Evolutionary conservation across 106 monocot species (phyloP).

Genomic region (Triglochin maritima): DNA sequence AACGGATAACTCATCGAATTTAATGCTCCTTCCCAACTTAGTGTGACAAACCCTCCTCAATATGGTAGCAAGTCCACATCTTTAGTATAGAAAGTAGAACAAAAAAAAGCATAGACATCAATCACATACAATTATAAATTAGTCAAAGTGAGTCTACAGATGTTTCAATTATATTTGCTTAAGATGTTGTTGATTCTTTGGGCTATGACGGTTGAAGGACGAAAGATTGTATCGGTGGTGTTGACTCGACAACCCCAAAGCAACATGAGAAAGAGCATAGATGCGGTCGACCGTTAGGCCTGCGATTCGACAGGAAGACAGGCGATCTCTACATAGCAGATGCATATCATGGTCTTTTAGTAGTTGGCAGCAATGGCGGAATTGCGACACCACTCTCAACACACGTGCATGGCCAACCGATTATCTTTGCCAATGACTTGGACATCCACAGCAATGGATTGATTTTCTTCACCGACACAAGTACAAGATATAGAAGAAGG

Average conservation of each 20-base stretch:
- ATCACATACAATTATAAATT: background rate
- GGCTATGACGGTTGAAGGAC: constrained; percentile 25
- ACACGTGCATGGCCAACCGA: constrained; percentile 43
- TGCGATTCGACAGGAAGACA: constrained; percentile 44
- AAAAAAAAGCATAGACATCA: background rate
- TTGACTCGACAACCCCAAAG: constrained; percentile 36
- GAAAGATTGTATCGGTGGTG: constrained; percentile 42
- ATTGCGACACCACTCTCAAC: constrained; percentile 45
- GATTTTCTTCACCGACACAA: constrained; percentile 85
- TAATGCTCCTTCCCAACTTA: no score
- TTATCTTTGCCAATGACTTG: constrained; percentile 79
- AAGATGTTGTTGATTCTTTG: background rate
- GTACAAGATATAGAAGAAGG: constrained; percentile 68
- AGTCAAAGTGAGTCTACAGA: background rate
- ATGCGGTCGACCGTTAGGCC: constrained; percentile 88
- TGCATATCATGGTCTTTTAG: constrained; percentile 68
- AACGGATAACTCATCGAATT: no score
- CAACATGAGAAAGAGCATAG: constrained; percentile 13
- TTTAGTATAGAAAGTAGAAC: no score
- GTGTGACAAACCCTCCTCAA: no score
- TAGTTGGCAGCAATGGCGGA: constrained; percentile 45
- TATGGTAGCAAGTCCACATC: no score
- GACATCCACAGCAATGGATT: constrained; percentile 82
- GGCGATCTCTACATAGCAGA: constrained; percentile 88
- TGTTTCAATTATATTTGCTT: background rate